Base-by-base conservation (phyloP, 306 rosid species). In the Trifolium subterraneum region DNA sequence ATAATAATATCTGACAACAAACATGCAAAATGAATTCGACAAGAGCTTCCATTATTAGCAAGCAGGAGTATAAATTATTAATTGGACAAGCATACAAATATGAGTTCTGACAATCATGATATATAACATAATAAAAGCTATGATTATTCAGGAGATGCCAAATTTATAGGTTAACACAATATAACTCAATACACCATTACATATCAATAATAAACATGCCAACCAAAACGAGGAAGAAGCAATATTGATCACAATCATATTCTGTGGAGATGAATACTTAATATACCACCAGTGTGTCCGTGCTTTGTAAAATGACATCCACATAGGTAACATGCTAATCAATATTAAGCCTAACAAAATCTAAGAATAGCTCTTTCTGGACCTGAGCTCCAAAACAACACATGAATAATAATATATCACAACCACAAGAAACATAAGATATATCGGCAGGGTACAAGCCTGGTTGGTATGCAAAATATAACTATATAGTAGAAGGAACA, bases 1-100 rank as follows among this genome's bases (percentile, higher is more conserved):
- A 23, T 23, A 2, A 23, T 25, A 6, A 52, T n/a, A 55, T 55
- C 3, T 52, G 56, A 45, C 35, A 42, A 41, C 68, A n/a, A 35
- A 20, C 11, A 67, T 68, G 55, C 71, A 60, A 68, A 76, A 82
- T 62, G 25, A 44, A 62, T 35, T 69, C 42, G 67, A 20, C 6
- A 5, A 10, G 64, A 31, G 33, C 68, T 56, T 54, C 45, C 23
- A 62, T 27, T 4, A n/a, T n/a, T n/a, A 59, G 50, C n/a, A 65
- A 14, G 73, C 68, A 48, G 10, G 62, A 48, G 66, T 8, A 38
- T 25, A 48, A 36, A 77, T 7, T 15, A 54, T 36, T 39, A 44
- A 20, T 10, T 80, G 63, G 23, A 12, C 25, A 65, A 71, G 41
- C 25, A 41, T 64, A 64, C 36, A 51, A 39, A 45, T 29, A n/a